Evolutionary conservation across 2,329 filamentous ascomycete species (phyloP).

Genomic region (Aspergillus cejpii): DNA sequence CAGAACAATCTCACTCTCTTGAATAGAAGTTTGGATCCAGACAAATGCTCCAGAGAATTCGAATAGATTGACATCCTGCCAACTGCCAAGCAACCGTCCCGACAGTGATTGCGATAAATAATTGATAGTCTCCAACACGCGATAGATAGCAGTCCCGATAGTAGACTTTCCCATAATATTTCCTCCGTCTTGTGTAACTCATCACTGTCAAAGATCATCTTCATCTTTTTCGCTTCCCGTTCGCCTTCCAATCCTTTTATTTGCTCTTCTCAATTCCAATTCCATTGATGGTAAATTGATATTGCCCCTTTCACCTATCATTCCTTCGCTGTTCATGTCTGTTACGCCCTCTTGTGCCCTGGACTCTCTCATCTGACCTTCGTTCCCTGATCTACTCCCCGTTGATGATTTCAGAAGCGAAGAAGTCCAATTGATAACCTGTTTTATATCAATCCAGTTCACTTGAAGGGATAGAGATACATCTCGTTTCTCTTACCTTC

Average conservation of each 20-base stretch:
- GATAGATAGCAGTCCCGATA: conserved; percentile 14
- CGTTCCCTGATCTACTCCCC: not conserved
- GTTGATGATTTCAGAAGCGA: not conserved
- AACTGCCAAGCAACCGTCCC: conserved; percentile 12
- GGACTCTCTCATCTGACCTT: not conserved
- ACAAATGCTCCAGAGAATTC: too few relatives aligned
- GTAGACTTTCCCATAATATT: conserved; percentile 1
- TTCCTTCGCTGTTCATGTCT: not conserved
- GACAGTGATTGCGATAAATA: conserved; percentile 13
- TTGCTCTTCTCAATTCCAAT: not conserved
- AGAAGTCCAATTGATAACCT: not conserved
- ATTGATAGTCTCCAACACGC: conserved; percentile 15
- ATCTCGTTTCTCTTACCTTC: conserved; percentile 15
- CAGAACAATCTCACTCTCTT: too few relatives aligned
- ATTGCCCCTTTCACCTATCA: not conserved
- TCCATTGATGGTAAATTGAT: not conserved
- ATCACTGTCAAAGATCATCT: not conserved
- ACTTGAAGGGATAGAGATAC: conserved; percentile 8
- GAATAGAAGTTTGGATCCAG: too few relatives aligned
- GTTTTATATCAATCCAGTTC: conserved; percentile 2
- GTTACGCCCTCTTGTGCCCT: not conserved
- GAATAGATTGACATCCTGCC: too few relatives aligned
- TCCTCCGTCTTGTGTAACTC: conserved; percentile 5
- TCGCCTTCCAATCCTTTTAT: not conserved
- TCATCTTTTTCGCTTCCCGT: not conserved